A percentile compares a stretch with the other conserved stretches of the same genome.
Conservation (phyloP, 306 rosid genomes). For the Begonia peltatifolia region DNA sequence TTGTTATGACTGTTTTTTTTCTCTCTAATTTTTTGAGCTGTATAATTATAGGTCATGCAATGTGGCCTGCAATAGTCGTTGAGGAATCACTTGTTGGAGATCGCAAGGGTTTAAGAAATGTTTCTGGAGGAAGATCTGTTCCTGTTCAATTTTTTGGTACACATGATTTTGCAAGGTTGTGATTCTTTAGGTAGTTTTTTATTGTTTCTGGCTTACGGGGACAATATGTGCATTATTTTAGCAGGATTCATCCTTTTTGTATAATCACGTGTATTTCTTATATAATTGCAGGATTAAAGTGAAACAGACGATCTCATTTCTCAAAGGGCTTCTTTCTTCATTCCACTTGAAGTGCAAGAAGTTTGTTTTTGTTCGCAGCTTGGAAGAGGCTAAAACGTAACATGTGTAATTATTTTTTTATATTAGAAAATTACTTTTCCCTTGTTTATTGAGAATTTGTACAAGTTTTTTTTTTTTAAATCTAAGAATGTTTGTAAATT, state of each 20-base stretch:
- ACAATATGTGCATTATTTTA: too few species aligned
- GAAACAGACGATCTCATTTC: slow-evolving; percentile 74
- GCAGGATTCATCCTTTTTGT: too few species aligned
- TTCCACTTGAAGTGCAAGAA: slow-evolving; percentile 88
- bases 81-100: slow-evolving; percentile 79
- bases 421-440: not conserved
- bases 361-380: slow-evolving; percentile 49
- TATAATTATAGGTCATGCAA: slow-evolving; percentile 72
- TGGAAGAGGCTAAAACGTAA: slow-evolving; percentile 98
- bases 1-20: too few species aligned
- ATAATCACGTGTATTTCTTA: not conserved
- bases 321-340: slow-evolving; percentile 76
- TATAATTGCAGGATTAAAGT: slow-evolving; percentile 46
- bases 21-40: slow-evolving; percentile 9
- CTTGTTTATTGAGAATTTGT: too few species aligned
- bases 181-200: slow-evolving; percentile 1
- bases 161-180: slow-evolving; percentile 93
- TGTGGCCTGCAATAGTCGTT: slow-evolving; percentile 98
- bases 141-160: slow-evolving; percentile 96
- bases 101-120: slow-evolving; percentile 58
- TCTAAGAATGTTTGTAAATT: too few species aligned
- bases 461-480: too few species aligned
- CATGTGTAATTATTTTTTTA: not conserved
- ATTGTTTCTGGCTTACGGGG: slow-evolving; percentile 9
- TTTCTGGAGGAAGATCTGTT: slow-evolving; percentile 61